phyloP scores from a whole-genome alignment of 140 eudicot genomes.

The Cichorium intybus region DNA sequence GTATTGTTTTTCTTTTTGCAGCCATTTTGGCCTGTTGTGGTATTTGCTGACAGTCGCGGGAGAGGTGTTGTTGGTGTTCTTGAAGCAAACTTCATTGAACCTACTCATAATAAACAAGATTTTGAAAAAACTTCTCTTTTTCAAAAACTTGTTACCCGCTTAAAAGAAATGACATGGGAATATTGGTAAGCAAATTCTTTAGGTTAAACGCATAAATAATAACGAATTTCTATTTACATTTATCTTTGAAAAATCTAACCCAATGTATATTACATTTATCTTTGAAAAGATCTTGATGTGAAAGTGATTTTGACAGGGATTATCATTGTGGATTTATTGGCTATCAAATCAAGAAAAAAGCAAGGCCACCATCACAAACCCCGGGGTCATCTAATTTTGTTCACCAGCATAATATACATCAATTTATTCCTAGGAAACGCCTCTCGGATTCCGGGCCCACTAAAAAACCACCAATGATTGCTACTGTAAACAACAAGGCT shows the following conservation, averaged over 20 bases:
- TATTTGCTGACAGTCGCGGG: constrained; percentile 69
- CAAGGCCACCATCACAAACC: constrained; percentile 28
- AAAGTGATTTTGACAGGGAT: constrained; percentile 53
- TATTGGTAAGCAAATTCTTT: constrained; percentile 56
- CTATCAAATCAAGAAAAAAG: constrained; percentile 52
- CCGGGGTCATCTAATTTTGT: constrained; percentile 25
- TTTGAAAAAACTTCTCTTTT: constrained; percentile 81
- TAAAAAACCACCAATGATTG: constrained; percentile 22
- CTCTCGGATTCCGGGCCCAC: constrained; percentile 19
- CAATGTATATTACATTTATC: neutral
- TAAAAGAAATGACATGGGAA: constrained; percentile 91
- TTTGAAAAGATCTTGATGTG: neutral
- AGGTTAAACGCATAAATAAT: no score
- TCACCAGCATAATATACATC: constrained; percentile 31
- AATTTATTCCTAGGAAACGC: constrained; percentile 26
- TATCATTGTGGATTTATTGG: constrained; percentile 88
- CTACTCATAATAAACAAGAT: constrained; percentile 86
- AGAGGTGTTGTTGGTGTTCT: constrained; percentile 95
- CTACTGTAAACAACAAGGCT: constrained; percentile 29
- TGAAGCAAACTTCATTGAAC: constrained; percentile 83
- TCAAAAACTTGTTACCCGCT: constrained; percentile 73
- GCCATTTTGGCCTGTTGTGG: constrained; percentile 85
- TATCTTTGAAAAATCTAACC: no score
- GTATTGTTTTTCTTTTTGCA: constrained; percentile 43
- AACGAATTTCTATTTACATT: no score